Base-by-base conservation (phyloP, 768 basidiomycete species). In the Coprinellus aureogranulatus region DNA sequence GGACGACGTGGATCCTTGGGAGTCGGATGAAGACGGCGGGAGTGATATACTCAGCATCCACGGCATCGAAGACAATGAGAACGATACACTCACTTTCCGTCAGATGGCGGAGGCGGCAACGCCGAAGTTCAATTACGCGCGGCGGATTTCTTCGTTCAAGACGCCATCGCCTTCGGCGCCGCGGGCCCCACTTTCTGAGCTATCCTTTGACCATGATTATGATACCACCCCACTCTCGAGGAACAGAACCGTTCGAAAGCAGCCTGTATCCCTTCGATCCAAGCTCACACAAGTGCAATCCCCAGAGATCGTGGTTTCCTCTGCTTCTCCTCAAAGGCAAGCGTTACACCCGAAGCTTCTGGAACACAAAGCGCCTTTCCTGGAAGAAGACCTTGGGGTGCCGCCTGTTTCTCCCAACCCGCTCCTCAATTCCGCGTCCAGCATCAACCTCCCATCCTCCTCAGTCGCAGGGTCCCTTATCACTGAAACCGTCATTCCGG, bases 141-240 rank as follows among this genome's bases (percentile, higher is more conserved):
- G n/a, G n/a, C n/a, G n/a, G n/a, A n/a, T n/a, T n/a, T 59, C 61
- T 42, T 16, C 46, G 11, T 54, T 59, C 18, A 61, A 59, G 9
- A 64, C 62, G 37, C 60, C 60, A 18, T 58, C 69, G 5, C 64
- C 65, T 30, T 49, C 69, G 2, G 64, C 59, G 42, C 69, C 70
- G 37, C 72, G 77, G 30, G 75, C 76, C 2, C 78, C 78, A 2
- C 58, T 79, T 23, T 68, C 65, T 22, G 75, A 77, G 54, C 64
- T 78, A 31, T 57, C 68, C 25, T 55, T 72, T 2, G 69, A 72
- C 55, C 60, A 66, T 25, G 74, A 77, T 22, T 55, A 66, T 25
- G 74, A 77, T 22, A 55, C 59, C 9, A 74, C 75, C 3, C 76
- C 76, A 4, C 60, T 75, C 39, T 66, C 67, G n/a, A 72, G 69